Conservation (phyloP, 768 basidiomycete genomes). For the Leucocoprinus leucothites region DNA sequence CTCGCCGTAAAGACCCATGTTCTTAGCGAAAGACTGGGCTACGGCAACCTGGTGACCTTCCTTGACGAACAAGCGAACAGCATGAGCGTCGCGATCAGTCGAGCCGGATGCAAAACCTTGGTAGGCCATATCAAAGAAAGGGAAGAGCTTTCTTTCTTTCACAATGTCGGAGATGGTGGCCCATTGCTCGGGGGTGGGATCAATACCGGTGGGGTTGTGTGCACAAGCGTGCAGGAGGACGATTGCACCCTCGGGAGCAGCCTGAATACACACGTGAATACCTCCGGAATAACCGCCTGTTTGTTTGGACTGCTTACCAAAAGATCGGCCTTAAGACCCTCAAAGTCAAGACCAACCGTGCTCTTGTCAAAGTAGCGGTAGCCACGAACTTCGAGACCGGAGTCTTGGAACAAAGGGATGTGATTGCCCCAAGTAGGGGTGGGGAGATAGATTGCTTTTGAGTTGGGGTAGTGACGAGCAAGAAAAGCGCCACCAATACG, state of each 20-base stretch:
- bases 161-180: slow-evolving; percentile 82
- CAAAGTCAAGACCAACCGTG: slow-evolving; percentile 90
- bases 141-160: slow-evolving; percentile 88
- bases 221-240: slow-evolving; percentile 96
- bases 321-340: slow-evolving; percentile 85
- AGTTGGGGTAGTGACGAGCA: slow-evolving; percentile 81
- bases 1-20: slow-evolving; percentile 99
- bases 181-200: slow-evolving; percentile 95
- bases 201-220: slow-evolving; percentile 98
- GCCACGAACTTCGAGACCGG: slow-evolving; percentile 86
- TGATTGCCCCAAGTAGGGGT: slow-evolving; percentile 98
- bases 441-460: slow-evolving; percentile 89
- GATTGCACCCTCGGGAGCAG: slow-evolving; percentile 74
- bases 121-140: slow-evolving; percentile 99
- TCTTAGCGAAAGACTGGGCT: slow-evolving; percentile 97
- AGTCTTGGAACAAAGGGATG: slow-evolving; percentile 88
- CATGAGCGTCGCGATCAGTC: slow-evolving; percentile 88
- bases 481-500: slow-evolving; percentile 94
- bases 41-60: slow-evolving; percentile 90
- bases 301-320: slow-evolving; percentile 45
- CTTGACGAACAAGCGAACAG: slow-evolving; percentile 89
- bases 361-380: slow-evolving; percentile 95
- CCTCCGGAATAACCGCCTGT: not conserved
- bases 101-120: slow-evolving; percentile 98
- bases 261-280: slow-evolving; percentile 31